Conservation (phyloP, 192 early-diverging fungal genomes). For the Podila verticillata region DNA sequence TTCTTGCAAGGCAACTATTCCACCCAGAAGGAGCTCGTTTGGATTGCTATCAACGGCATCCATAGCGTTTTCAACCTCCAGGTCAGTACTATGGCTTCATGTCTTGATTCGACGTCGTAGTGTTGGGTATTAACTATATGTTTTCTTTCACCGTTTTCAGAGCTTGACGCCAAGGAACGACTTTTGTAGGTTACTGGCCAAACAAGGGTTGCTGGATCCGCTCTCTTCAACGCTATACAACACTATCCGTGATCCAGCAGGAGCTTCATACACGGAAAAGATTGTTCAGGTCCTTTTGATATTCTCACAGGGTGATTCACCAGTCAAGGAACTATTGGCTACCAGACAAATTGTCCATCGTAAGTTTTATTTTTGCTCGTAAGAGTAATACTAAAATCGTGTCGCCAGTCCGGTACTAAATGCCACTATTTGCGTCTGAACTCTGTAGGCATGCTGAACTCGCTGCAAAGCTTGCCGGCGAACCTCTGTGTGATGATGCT, state of each 20-base stretch:
- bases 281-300: constrained; percentile 63
- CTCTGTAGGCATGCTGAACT: constrained; percentile 51
- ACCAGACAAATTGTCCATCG: constrained; percentile 50
- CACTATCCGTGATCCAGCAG: constrained; percentile 52
- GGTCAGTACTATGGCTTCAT: constrained; percentile 21
- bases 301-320: constrained; percentile 64
- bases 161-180: constrained; percentile 66
- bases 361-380: constrained; percentile 27
- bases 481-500: constrained; percentile 56
- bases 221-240: constrained; percentile 53
- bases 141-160: constrained; percentile 10
- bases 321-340: constrained; percentile 64
- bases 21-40: constrained; percentile 57
- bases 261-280: constrained; percentile 46
- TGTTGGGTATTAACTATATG: no score
- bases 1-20: constrained; percentile 61
- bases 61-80: constrained; percentile 63
- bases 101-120: no score
- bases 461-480: constrained; percentile 51
- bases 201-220: constrained; percentile 59
- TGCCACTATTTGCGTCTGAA: no score
- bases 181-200: constrained; percentile 64
- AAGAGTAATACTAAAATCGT: background rate
- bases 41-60: constrained; percentile 63
- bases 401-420: no score